Percentiles rank a stretch among this genome's conserved stretches.
phyloP scores from a whole-genome alignment of 1,139 yeast species.

The Debaryomyces psychrophilus region DNA sequence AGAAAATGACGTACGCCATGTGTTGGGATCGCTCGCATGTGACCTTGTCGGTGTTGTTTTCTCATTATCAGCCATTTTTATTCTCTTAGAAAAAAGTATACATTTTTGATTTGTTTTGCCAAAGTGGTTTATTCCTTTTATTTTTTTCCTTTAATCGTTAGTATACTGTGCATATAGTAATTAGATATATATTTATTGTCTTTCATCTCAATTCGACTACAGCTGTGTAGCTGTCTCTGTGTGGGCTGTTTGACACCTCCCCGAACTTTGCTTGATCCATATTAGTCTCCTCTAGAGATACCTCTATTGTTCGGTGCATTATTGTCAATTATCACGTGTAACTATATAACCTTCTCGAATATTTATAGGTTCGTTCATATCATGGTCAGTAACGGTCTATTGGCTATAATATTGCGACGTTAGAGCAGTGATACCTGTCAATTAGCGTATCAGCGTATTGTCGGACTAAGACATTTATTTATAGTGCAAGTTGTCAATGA shows the following conservation, averaged over 20 bases:
- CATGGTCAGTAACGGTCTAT: neutral
- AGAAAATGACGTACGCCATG: neutral
- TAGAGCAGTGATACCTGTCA: neutral
- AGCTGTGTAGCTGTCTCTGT: neutral
- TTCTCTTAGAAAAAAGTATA: conserved; percentile 8
- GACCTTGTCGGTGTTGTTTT: neutral
- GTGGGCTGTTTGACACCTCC: no score
- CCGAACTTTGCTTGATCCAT: no score
- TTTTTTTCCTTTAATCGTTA: conserved; percentile 7
- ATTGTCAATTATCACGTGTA: neutral
- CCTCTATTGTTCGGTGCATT: neutral
- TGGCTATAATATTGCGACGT: neutral
- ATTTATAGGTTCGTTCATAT: neutral
- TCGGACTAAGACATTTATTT: no score
- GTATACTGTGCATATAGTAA: conserved; percentile 16
- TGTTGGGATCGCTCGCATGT: neutral
- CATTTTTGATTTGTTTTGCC: conserved; percentile 9
- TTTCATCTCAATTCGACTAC: conserved; percentile 1
- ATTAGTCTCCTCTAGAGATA: neutral
- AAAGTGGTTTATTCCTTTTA: conserved; percentile 4
- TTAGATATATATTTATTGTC: conserved; percentile 13
- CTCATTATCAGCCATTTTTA: conserved; percentile 6
- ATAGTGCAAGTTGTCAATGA: neutral
- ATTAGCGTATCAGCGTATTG: no score
- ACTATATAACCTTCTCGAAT: neutral